Conservation (phyloP, 805 yeast species). For the Saccharomycopsis fibuligera region DNA sequence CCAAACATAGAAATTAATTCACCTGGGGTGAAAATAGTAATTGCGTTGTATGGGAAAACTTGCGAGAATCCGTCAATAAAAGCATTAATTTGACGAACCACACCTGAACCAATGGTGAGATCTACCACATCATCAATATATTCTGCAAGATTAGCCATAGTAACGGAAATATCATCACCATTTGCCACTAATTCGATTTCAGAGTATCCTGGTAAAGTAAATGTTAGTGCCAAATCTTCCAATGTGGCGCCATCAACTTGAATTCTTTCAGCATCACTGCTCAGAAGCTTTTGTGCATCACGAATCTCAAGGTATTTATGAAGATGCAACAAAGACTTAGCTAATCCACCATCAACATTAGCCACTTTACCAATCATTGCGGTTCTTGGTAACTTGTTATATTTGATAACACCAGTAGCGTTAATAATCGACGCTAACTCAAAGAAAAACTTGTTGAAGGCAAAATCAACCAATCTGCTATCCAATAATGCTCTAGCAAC, state of each 20-base stretch:
- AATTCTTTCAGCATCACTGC: conserved; percentile 10
- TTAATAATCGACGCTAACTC: conserved; percentile 38
- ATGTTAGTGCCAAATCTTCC: conserved; percentile 53
- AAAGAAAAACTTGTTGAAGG: conserved; percentile 68
- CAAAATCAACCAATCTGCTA: conserved; percentile 79
- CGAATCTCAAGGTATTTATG: conserved; percentile 4
- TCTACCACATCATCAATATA: conserved; percentile 57
- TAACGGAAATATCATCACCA: conserved; percentile 50
- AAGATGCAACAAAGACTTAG: conserved; percentile 50
- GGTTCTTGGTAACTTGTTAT: neutral
- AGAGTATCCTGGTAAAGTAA: conserved; percentile 72
- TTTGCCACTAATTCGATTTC: conserved; percentile 47
- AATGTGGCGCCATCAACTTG: conserved; percentile 32
- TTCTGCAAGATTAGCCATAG: conserved; percentile 43
- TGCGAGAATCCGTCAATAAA: conserved; percentile 77
- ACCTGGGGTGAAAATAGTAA: conserved; percentile 64
- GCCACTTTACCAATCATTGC: conserved; percentile 34
- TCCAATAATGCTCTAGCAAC: conserved; percentile 84
- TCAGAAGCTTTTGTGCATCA: neutral
- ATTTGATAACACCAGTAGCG: conserved; percentile 5
- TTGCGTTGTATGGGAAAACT: conserved; percentile 72
- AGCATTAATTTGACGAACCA: conserved; percentile 54
- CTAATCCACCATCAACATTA: conserved; percentile 51
- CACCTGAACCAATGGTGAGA: conserved; percentile 55
- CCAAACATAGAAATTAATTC: conserved; percentile 74